Percentiles rank a stretch among this genome's conserved stretches.
Conservation (phyloP, 768 basidiomycete species). For the Agaricus blazei region DNA sequence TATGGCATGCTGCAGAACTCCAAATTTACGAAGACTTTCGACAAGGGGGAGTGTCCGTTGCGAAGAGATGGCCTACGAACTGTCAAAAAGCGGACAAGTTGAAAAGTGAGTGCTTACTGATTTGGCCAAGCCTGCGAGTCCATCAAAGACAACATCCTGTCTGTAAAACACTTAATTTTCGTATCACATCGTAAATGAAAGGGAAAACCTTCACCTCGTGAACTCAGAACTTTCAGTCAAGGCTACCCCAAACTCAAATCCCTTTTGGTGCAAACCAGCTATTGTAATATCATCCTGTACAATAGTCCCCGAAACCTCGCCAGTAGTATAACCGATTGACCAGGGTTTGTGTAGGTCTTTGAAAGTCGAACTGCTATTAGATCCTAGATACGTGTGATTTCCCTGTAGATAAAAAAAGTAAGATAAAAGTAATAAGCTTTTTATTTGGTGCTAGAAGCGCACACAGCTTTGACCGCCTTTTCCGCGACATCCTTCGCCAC, state of each 20-base stretch:
- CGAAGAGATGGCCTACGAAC: conserved; percentile 50
- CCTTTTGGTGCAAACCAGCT: conserved; percentile 47
- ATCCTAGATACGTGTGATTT: conserved; percentile 45
- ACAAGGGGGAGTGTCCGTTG: conserved; percentile 64
- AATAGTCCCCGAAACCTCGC: conserved; percentile 52
- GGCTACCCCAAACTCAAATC: conserved; percentile 62
- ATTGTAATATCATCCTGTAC: conserved; percentile 53
- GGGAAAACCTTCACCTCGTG: conserved; percentile 22
- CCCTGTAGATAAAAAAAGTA: conserved; percentile 20
- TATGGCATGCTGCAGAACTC: conserved; percentile 58
- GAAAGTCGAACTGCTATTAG: conserved; percentile 55
- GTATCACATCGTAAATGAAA: conserved; percentile 6
- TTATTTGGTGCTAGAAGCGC: conserved; percentile 5
- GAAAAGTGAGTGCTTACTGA: conserved; percentile 37
- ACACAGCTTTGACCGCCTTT: conserved; percentile 24
- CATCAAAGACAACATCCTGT: conserved; percentile 40
- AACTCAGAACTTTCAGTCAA: conserved; percentile 50
- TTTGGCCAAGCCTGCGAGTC: conserved; percentile 50
- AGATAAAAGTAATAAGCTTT: no score
- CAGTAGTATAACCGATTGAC: conserved; percentile 47
- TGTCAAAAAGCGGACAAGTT: background rate
- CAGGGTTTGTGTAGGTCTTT: conserved; percentile 40
- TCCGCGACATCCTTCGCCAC: conserved; percentile 37
- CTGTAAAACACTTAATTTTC: conserved; percentile 11
- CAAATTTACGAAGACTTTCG: conserved; percentile 57